phyloP scores from a whole-genome alignment of 495 filamentous ascomycete species.

The Aspergillus indologenus region DNA sequence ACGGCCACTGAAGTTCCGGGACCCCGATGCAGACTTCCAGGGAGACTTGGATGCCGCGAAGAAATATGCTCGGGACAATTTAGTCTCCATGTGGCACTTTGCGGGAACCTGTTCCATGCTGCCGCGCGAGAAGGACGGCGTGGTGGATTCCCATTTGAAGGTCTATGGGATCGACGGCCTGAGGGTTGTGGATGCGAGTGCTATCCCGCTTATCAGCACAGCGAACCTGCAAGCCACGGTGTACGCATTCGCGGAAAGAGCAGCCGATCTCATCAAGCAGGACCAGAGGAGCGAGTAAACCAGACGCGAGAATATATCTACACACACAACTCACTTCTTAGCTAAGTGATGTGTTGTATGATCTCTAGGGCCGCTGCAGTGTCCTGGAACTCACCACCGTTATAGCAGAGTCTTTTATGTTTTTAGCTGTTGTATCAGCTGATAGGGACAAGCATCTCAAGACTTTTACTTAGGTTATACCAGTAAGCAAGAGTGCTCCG shows the following conservation, averaged over 20 bases:
- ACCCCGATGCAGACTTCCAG: conserved; percentile 8
- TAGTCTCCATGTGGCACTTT: conserved; percentile 10
- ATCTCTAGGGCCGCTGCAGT: no score
- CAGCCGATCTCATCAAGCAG: conserved; percentile 1
- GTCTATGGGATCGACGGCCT: not conserved
- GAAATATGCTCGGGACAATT: conserved; percentile 7
- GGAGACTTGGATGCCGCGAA: conserved; percentile 7
- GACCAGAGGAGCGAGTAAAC: not conserved
- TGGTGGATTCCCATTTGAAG: conserved; percentile 6
- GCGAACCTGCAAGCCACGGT: conserved; percentile 1
- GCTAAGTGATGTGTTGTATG: no score
- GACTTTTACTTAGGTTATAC: no score
- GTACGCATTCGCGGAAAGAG: conserved; percentile 3
- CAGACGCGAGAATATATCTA: not conserved
- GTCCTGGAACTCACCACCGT: no score
- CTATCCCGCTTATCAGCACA: conserved; percentile 1
- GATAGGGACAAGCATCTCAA: no score
- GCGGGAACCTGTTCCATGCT: conserved; percentile 8
- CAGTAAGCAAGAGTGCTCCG: no score
- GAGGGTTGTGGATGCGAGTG: conserved; percentile 3
- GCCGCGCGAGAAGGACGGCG: conserved; percentile 7
- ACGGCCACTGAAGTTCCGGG: conserved; percentile 9
- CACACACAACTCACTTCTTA: no score
- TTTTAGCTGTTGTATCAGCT: no score
- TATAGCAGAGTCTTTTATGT: no score